phyloP scores from a whole-genome alignment of 176 grass and related monocot genomes.

The Ensete glaucum region DNA sequence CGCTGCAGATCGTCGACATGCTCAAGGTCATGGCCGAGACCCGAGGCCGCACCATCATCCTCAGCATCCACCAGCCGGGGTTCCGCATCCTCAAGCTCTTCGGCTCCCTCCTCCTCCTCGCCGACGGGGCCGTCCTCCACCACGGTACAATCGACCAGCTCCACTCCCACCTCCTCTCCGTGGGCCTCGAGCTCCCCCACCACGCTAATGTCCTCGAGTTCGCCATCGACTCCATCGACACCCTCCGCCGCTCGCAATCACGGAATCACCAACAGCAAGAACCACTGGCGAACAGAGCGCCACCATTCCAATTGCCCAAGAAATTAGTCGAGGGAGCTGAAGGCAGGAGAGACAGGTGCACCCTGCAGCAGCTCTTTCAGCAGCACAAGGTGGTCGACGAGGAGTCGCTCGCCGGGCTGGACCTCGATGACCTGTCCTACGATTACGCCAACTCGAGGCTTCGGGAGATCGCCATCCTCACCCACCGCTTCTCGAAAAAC shows the following conservation, averaged over 20 bases:
- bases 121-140: constrained; percentile 51
- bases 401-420: constrained; percentile 13
- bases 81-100: constrained; percentile 62
- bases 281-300: neutral
- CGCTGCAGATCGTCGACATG: constrained; percentile 50
- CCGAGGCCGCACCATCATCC: constrained; percentile 44
- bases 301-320: neutral
- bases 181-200: constrained; percentile 34
- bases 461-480: constrained; percentile 46
- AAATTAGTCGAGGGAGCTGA: neutral
- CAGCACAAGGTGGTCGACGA: constrained; percentile 48
- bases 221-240: constrained; percentile 52
- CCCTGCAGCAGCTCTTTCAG: constrained; percentile 74
- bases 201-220: constrained; percentile 64
- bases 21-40: constrained; percentile 46
- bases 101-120: constrained; percentile 52
- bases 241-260: constrained; percentile 17
- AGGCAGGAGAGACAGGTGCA: constrained; percentile 39
- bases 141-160: constrained; percentile 49
- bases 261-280: constrained; percentile 1
- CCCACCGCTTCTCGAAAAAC: constrained; percentile 56
- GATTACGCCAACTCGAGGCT: constrained; percentile 39
- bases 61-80: constrained; percentile 68
- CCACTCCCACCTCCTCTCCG: constrained; percentile 20
- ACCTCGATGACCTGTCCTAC: neutral